Base-by-base conservation (phyloP, 768 basidiomycete species). In the Kwoniella heveanensis region DNA sequence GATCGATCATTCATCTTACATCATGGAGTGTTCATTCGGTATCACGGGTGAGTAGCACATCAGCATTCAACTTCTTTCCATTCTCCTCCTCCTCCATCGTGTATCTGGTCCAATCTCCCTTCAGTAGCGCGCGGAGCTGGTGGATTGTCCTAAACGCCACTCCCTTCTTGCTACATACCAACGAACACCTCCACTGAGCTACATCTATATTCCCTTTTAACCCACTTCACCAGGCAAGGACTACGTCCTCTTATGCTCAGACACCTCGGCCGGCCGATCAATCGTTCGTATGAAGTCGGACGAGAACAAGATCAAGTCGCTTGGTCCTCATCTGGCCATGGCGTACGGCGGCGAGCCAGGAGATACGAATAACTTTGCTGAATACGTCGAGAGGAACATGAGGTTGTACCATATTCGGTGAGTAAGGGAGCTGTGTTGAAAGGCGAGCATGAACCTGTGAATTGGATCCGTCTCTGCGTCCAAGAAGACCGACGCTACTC, bases 241-340 rank as follows among this genome's bases (percentile, higher is more conserved):
- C 74, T 99, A 92, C 81, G 89, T 92, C 60, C 86, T 99, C 66
- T 82, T 99, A 71, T 92, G 94, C 1, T 88, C 93, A 10, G 95
- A 98, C 81, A 92, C 89, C 8, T 90, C 88, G 15, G 87, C 92
- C 8, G 87, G 89, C 2, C 85, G 91, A 70, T 96, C 92, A 30
- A 91, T 99, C 81, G 88, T 98, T 78, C 95, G 93, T 83, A 96
- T 98, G 92, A 96, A 98, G 83, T 79, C 85, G 37, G 92, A 96
- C 81, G 90, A 91, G 82, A 94, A 98, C 84, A 97, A 98, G 83
- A 91, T 95, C 84, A 92, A 93, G 81, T 84, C 85, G 24, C 85
- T 99, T 47, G 88, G 91, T 66, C 88, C 92, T 25, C 91, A 96
- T 80, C 83, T 98, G 32, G 85, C 94, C 77, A 95, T 99, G 92